Base-by-base conservation (phyloP, 495 filamentous ascomycete species). In the Neurospora sp. region DNA sequence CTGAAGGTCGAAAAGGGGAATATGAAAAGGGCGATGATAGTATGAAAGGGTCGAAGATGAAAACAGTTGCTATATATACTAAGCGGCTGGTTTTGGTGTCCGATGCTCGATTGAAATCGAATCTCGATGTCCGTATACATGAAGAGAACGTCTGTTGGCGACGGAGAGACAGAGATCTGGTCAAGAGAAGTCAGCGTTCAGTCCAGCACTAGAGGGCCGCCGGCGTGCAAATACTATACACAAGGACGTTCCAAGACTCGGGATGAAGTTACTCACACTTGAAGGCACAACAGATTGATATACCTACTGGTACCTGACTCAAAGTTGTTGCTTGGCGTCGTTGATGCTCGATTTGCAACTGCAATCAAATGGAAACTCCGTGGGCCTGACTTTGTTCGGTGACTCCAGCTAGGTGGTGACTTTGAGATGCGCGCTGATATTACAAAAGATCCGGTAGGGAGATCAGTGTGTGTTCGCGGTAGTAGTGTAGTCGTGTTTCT, bases 261-360 rank as follows among this genome's bases (percentile, higher is more conserved):
- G 41, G 2, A 8, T 1, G 41, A 1, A 3, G 0, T 44, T 44
- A 44, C 42, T 44, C 42, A 44, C 18, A 1, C 42, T 9, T n/a
- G 18, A 7, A 3, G 0, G 0, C 18, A n/a, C 18, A 0, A 7
- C 0, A 44, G 0, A n/a, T 7, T n/a, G 0, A 0, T 44, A n/a
- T n/a, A n/a, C 3, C 18, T 9, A 44, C 3, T n/a, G 42, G 42
- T n/a, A 1, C 3, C 3, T 44, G 18, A 44, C 18, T 44, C 42
- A 8, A 18, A n/a, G 16, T 6, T 44, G 42, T n/a, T n/a, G 2
- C 16, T 44, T 35, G 41, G 41, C 16, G 4, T n/a, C 0, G 16
- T 44, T 44, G 41, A n/a, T 44, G 41, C 18, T 44, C 41, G 16
- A 0, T 44, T 44, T 44, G 41, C 41, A 2, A 2, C 41, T 18